Evolutionary conservation across 345 rosid species (phyloP).

Genomic region (Chamaenerion angustifolium): DNA sequence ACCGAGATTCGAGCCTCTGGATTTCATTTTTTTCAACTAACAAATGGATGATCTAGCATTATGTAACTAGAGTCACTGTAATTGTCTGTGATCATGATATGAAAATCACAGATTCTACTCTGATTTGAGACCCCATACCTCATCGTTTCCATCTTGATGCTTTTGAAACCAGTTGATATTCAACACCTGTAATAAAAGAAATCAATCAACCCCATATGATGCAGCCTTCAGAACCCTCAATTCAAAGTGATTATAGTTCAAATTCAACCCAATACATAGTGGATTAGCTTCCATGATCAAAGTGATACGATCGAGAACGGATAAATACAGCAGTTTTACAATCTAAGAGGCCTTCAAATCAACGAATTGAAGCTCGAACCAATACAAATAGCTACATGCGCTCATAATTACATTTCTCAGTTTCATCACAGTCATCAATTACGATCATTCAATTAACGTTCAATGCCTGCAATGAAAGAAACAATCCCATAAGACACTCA

Average conservation of each 20-base stretch:
- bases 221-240: background rate
- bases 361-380: too few species aligned
- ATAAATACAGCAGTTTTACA: too few species aligned
- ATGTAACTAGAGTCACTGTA: too few species aligned
- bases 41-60: too few species aligned
- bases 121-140: slow-evolving; percentile 27
- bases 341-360: too few species aligned
- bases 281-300: too few species aligned
- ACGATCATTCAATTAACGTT: background rate
- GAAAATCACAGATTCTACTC: background rate
- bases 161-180: slow-evolving; percentile 80
- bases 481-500: background rate
- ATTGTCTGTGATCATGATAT: background rate
- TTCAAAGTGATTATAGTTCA: background rate
- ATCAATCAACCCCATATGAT: background rate
- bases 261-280: background rate
- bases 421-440: too few species aligned
- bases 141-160: slow-evolving; percentile 83
- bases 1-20: too few species aligned
- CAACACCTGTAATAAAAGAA: slow-evolving; percentile 25
- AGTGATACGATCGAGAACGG: too few species aligned
- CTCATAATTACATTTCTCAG: too few species aligned
- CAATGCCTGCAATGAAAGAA: slow-evolving; percentile 7
- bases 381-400: too few species aligned
- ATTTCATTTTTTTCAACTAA: too few species aligned